Base-by-base conservation (phyloP, 1,139 yeast species). In the Nakaseomyces bracarensis region DNA sequence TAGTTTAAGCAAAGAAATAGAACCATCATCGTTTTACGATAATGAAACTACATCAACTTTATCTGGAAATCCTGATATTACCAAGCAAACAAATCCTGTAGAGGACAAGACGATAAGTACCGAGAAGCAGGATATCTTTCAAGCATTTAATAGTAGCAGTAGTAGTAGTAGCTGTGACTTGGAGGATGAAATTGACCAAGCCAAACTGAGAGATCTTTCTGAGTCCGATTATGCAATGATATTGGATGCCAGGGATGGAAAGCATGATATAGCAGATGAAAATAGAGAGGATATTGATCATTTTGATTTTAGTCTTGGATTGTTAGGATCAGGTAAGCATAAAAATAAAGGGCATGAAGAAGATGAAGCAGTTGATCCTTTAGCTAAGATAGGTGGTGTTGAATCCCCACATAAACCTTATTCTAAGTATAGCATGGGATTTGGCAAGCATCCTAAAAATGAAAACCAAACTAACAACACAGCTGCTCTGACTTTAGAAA, bases 401-500 rank as follows among this genome's bases (percentile, higher is more conserved):
- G 45, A 45, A 10, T 36, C 42, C 15, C 38, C 48, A 14, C 21
- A 45, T 18, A 41, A 43, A 29, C 38, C 34, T 4, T 28, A 30
- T 19, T 38, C 30, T 26, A 46, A 36, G 28, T 21, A 20, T 28
- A 39, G 45, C 14, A 33, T 33, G 19, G 39, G 31, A 21, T 37
- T 34, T 23, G 39, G 39, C 39, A 46, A 41, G 26, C 35, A 29
- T 10, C 20, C 40, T n/a, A 46, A 35, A 28, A 49, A 53, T 19
- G 48, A 46, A 26, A 42, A 42, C 15, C 35, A 42, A 16, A 30
- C 57, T n/a, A 41, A 41, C 34, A 43, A 43, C 11, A 47, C 14
- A 44, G 53, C 40, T 40, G 55, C 42, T 38, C 62, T 52, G 25
- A 74, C 79, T 1, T 58, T 77, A 43, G 82, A 75, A 47, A 71